Conservation (phyloP, 768 basidiomycete species). For the Pisolithus tinctorius region DNA sequence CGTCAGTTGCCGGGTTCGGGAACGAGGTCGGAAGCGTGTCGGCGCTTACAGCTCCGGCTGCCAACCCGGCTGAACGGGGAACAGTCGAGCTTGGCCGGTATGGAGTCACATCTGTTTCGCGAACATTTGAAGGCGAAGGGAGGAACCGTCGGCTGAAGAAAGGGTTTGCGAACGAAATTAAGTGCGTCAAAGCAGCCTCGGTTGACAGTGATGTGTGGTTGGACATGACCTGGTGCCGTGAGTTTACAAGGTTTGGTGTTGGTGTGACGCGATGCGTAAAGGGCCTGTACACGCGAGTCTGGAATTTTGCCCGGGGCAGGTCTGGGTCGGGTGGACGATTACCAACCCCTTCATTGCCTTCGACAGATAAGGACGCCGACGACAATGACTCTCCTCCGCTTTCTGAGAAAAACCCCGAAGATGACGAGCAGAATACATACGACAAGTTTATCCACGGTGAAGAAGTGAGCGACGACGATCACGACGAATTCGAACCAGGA, state of each 20-base stretch:
- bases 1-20: conserved; percentile 61
- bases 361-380: conserved; percentile 2
- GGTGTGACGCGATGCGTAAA: conserved; percentile 24
- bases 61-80: conserved; percentile 20
- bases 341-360: not conserved
- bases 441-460: conserved; percentile 57
- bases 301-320: conserved; percentile 12
- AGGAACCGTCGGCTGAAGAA: conserved; percentile 18
- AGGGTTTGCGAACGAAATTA: conserved; percentile 49
- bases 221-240: conserved; percentile 36
- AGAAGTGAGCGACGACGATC: conserved; percentile 42
- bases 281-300: conserved; percentile 10
- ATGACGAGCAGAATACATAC: conserved; percentile 39
- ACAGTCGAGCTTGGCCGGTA: conserved; percentile 34
- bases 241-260: conserved; percentile 28
- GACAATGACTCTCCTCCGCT: conserved; percentile 1
- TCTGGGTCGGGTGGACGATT: conserved; percentile 4
- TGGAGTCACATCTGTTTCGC: conserved; percentile 36
- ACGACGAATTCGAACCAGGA: conserved; percentile 30
- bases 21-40: conserved; percentile 63
- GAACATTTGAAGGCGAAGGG: conserved; percentile 20
- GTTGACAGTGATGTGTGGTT: conserved; percentile 33
- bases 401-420: conserved; percentile 8
- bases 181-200: conserved; percentile 29
- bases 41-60: conserved; percentile 10